Evolutionary conservation across 2,329 filamentous ascomycete species (phyloP).

Genomic region (Fusarium verticillioides): DNA sequence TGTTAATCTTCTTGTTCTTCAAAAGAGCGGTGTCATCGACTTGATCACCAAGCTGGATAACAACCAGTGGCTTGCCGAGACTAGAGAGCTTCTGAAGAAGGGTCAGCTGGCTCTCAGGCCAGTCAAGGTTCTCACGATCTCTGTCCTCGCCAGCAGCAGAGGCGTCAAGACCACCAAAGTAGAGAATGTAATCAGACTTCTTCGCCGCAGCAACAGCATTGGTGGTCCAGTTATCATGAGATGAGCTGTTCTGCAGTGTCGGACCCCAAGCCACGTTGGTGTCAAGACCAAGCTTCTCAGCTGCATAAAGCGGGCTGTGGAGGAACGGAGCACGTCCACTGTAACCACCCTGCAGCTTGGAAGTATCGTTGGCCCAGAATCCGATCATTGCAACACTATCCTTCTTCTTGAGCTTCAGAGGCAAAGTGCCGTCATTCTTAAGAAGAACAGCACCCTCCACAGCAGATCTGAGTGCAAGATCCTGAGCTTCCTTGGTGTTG

Average conservation of each 20-base stretch:
- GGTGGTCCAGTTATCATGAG: background rate
- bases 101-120: background rate
- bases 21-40: background rate
- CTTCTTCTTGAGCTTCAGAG: background rate
- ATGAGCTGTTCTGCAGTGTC: background rate
- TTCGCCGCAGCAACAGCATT: background rate
- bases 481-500: background rate
- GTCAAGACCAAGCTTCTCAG: background rate
- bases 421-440: background rate
- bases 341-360: background rate
- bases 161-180: slow-evolving; percentile 3
- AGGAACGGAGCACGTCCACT: background rate
- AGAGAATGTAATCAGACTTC: slow-evolving; percentile 4
- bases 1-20: slow-evolving; percentile 10
- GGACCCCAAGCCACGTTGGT: background rate
- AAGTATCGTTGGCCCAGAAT: slow-evolving; percentile 4
- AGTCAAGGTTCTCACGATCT: background rate
- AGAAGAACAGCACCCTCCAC: slow-evolving; percentile 1
- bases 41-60: background rate
- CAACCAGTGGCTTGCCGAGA: background rate
- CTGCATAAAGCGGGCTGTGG: background rate
- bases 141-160: slow-evolving; percentile 3
- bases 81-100: background rate
- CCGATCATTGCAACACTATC: background rate
- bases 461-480: background rate